Conservation (phyloP, 495 filamentous ascomycete species). For the Hypoxylon perforatum region DNA sequence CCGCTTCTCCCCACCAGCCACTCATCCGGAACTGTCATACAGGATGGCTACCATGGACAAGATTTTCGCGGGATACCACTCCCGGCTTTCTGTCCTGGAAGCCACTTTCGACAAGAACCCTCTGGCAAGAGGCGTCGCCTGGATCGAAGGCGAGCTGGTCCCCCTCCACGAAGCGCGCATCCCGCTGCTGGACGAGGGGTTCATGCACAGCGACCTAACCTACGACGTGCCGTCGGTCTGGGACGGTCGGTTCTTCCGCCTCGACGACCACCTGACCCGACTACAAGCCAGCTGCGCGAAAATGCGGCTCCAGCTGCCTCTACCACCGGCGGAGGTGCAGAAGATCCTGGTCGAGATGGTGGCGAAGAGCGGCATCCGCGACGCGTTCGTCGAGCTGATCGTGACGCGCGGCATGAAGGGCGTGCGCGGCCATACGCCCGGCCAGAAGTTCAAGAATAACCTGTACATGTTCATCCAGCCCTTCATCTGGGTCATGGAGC, state of each 20-base stretch:
- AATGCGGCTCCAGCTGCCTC: constrained; percentile 50
- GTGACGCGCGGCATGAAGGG: constrained; percentile 54
- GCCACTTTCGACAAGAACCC: constrained; percentile 44
- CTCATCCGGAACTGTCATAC: constrained; percentile 34
- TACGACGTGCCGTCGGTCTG: constrained; percentile 57
- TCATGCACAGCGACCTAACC: constrained; percentile 55
- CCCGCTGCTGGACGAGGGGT: constrained; percentile 55
- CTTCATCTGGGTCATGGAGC: constrained; percentile 56
- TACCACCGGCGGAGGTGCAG: constrained; percentile 48
- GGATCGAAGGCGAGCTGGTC: constrained; percentile 47
- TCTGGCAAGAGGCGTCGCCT: constrained; percentile 50
- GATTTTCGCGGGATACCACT: constrained; percentile 45
- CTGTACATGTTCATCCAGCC: constrained; percentile 54
- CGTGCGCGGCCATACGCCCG: constrained; percentile 44
- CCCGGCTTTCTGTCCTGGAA: constrained; percentile 41
- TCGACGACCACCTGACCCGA: constrained; percentile 59
- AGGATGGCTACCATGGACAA: constrained; percentile 45
- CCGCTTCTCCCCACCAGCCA: too few species aligned
- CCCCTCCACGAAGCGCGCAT: constrained; percentile 52
- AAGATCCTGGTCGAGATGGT: constrained; percentile 51
- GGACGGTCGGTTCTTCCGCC: constrained; percentile 43
- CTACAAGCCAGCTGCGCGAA: constrained; percentile 51
- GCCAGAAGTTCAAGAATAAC: constrained; percentile 44
- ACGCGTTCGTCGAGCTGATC: constrained; percentile 55
- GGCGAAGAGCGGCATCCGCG: constrained; percentile 50